These are phyloP conservation scores for Rubia yunnanensis DNA, from an alignment of 257 asterid species.

Conservation along the genomic window DNA sequence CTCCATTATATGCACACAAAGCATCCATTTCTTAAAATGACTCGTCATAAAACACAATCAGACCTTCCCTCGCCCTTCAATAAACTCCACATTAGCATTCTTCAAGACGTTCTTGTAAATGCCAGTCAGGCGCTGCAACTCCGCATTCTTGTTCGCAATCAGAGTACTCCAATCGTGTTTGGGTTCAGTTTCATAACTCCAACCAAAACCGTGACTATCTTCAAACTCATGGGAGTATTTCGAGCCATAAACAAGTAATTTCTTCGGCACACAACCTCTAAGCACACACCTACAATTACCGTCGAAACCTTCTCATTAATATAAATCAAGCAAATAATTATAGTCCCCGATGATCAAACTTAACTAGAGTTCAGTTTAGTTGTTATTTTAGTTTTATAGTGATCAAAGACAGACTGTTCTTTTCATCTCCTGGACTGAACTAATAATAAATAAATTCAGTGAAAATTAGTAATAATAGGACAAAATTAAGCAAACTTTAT, in stretches of 20 bases:
- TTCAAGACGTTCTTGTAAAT: slow-evolving; percentile 74
- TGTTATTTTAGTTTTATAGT: too few relatives aligned
- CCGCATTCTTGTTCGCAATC: slow-evolving; percentile 93
- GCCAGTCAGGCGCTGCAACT: slow-evolving; percentile 79
- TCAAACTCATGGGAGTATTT: slow-evolving; percentile 89
- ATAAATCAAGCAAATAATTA: neutral
- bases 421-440: too few relatives aligned
- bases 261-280: slow-evolving; percentile 97
- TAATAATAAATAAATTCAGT: too few relatives aligned
- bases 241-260: slow-evolving; percentile 85
- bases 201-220: slow-evolving; percentile 89
- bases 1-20: neutral
- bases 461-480: too few relatives aligned
- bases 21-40: neutral
- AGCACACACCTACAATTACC: slow-evolving; percentile 77
- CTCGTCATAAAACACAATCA: slow-evolving; percentile 12
- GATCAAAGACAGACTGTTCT: too few relatives aligned
- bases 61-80: slow-evolving; percentile 99
- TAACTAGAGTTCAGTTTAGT: neutral
- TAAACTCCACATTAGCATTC: slow-evolving; percentile 58
- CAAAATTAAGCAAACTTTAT: too few relatives aligned
- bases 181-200: slow-evolving; percentile 80
- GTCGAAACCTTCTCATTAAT: neutral
- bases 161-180: slow-evolving; percentile 91
- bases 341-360: neutral